Evolutionary conservation across 345 rosid species (phyloP).

Genomic region (Brassica carinata): DNA sequence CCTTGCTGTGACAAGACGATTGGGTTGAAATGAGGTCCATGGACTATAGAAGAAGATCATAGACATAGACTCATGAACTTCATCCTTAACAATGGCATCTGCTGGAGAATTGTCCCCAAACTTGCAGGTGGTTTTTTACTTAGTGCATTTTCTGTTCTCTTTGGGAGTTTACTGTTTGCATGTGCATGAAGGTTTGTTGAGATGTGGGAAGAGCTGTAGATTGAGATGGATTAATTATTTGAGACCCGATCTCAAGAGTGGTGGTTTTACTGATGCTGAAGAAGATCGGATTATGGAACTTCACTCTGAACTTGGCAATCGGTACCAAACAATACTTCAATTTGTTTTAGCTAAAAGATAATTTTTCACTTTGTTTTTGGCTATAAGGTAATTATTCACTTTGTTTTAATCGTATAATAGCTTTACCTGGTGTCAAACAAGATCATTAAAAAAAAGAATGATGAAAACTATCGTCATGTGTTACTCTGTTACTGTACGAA

Average conservation of each 20-base stretch:
- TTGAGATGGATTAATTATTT: conserved; percentile 93
- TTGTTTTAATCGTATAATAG: not conserved
- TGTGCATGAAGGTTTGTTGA: conserved; percentile 57
- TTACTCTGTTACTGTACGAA: too few species aligned
- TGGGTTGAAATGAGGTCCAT: conserved; percentile 93
- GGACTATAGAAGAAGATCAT: conserved; percentile 97
- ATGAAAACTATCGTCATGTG: not conserved
- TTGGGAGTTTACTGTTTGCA: not conserved
- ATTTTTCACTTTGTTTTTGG: too few species aligned
- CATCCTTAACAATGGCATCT: conserved; percentile 85
- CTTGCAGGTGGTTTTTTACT: conserved; percentile 65
- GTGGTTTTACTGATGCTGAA: conserved; percentile 75
- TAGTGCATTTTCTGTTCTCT: not conserved
- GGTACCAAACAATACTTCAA: not conserved
- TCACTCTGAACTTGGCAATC: conserved; percentile 73
- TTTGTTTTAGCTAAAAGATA: not conserved
- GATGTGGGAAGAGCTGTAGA: conserved; percentile 96
- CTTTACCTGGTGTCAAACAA: not conserved
- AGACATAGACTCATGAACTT: conserved; percentile 84
- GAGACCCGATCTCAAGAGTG: conserved; percentile 90
- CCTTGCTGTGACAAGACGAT: conserved; percentile 94
- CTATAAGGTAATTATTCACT: not conserved
- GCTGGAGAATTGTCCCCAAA: conserved; percentile 93
- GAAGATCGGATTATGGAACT: conserved; percentile 80
- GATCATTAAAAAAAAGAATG: too few species aligned